Conservation (phyloP, 2,329 filamentous ascomycete species). For the Lasiodiplodia hormozganensis region DNA sequence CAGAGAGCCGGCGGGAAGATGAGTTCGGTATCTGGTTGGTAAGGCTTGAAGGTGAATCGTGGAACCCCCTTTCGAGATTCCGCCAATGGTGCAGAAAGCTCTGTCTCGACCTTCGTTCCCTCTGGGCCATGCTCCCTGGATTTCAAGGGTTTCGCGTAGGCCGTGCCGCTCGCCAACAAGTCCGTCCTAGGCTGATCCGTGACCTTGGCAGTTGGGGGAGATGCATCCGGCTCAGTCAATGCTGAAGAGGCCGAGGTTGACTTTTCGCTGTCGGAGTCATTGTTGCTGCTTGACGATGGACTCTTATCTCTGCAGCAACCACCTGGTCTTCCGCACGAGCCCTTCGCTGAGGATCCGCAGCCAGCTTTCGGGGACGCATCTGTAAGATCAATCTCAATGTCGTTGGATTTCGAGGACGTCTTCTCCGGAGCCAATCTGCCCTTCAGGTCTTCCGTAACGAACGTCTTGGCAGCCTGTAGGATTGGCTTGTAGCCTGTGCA, state of each 20-base stretch:
- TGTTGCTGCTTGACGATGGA: conserved; percentile 37
- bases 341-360: conserved; percentile 38
- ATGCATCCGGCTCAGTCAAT: conserved; percentile 27
- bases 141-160: conserved; percentile 45
- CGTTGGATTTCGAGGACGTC: neutral
- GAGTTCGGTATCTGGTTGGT: conserved; percentile 86
- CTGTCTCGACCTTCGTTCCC: conserved; percentile 61
- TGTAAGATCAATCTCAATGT: conserved; percentile 37
- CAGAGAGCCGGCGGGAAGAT: conserved; percentile 88
- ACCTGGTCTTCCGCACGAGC: conserved; percentile 45
- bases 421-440: conserved; percentile 40
- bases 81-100: conserved; percentile 48
- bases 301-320: conserved; percentile 46
- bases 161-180: conserved; percentile 38
- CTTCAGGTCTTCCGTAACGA: conserved; percentile 64
- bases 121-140: conserved; percentile 39
- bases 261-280: conserved; percentile 38
- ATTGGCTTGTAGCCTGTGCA: conserved; percentile 96
- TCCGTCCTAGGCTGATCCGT: conserved; percentile 37
- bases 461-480: conserved; percentile 89
- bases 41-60: conserved; percentile 83
- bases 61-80: conserved; percentile 58
- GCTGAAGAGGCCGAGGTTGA: conserved; percentile 34
- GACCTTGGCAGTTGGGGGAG: conserved; percentile 37
- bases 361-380: conserved; percentile 37